Evolutionary conservation across 495 filamentous ascomycete species (phyloP).

Genomic region (Xylaria flabelliformis): DNA sequence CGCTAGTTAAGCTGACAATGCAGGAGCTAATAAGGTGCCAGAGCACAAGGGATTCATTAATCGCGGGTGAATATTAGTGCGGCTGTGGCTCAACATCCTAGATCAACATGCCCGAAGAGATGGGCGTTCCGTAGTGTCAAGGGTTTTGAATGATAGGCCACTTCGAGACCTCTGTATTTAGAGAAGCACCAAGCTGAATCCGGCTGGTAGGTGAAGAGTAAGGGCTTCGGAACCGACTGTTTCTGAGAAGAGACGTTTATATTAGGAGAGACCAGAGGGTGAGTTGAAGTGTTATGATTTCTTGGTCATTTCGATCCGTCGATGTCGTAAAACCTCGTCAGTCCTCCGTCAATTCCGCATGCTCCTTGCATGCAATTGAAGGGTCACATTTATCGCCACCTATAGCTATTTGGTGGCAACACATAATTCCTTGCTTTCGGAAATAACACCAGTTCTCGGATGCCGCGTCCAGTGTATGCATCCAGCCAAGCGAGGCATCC

Average conservation of each 20-base stretch:
- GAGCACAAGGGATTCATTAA: neutral
- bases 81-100: neutral
- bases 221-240: neutral
- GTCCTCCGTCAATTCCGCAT: conserved; percentile 10
- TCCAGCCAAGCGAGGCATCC: conserved; percentile 5
- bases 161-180: neutral
- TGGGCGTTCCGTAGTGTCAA: neutral
- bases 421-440: conserved; percentile 11
- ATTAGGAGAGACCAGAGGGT: conserved; percentile 1
- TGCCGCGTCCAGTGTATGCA: neutral
- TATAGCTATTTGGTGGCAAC: conserved; percentile 4
- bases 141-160: neutral
- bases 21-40: neutral
- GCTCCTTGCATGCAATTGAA: neutral
- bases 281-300: conserved; percentile 16
- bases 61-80: neutral
- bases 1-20: conserved; percentile 11
- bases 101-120: neutral
- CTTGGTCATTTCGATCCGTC: conserved; percentile 25
- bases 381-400: conserved; percentile 1
- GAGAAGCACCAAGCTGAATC: neutral
- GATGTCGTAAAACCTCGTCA: conserved; percentile 25
- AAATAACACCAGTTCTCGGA: conserved; percentile 1
- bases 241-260: neutral
- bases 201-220: neutral